These are phyloP conservation scores for Rosa rugosa DNA, from an alignment of 306 rosid genomes.

Conservation along the genomic window DNA sequence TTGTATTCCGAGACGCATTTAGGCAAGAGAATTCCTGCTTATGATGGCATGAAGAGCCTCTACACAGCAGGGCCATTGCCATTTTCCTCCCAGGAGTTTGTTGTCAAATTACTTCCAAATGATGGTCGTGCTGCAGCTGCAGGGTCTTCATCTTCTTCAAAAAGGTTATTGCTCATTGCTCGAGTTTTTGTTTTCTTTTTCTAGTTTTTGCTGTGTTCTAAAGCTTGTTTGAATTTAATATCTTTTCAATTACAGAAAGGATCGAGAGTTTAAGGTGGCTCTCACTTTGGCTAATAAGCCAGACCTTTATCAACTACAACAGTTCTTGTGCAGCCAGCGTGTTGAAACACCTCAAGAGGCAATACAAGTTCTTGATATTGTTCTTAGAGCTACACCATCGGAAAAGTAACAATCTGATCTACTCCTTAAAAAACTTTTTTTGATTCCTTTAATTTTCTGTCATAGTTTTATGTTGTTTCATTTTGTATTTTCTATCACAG, in stretches of 20 bases:
- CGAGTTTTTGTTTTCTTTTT: background rate
- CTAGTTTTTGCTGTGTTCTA: background rate
- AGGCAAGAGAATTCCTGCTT: slow-evolving; percentile 44
- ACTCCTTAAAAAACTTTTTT: background rate
- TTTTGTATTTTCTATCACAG: background rate
- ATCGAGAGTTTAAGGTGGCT: slow-evolving; percentile 50
- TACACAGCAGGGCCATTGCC: slow-evolving; percentile 58
- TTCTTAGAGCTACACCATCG: slow-evolving; percentile 52
- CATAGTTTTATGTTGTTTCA: background rate
- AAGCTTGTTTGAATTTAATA: background rate
- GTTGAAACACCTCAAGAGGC: slow-evolving; percentile 58
- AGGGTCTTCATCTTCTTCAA: slow-evolving; percentile 27
- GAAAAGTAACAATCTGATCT: slow-evolving; percentile 19
- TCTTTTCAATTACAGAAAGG: slow-evolving; percentile 1
- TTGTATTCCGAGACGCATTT: slow-evolving; percentile 20
- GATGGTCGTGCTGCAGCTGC: slow-evolving; percentile 7
- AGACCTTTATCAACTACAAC: slow-evolving; percentile 43
- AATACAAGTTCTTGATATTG: slow-evolving; percentile 74
- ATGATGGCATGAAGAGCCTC: slow-evolving; percentile 67
- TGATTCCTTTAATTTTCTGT: background rate
- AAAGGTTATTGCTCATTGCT: slow-evolving; percentile 22
- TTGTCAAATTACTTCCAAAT: slow-evolving; percentile 23
- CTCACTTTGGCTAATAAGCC: slow-evolving; percentile 40
- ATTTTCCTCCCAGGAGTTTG: slow-evolving; percentile 47
- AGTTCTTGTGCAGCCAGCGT: slow-evolving; percentile 39